Evolutionary conservation across 2,329 filamentous ascomycete species (phyloP), one percentile per base, ranked within the genome.

Genomic region (Aspergillus pseudotamarii): DNA sequence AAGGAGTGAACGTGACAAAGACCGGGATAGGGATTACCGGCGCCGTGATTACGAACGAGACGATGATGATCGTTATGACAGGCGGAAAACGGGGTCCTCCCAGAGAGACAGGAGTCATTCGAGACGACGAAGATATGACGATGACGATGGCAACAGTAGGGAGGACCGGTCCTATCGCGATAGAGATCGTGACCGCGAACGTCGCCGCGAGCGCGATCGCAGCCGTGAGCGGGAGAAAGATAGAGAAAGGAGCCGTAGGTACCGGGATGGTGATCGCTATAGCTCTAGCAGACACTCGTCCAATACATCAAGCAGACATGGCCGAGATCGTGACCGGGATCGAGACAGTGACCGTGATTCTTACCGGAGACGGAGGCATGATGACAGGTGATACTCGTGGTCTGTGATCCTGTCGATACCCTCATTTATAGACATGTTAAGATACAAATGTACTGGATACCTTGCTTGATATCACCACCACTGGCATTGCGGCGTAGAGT

Each of bases 81-180:
- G 73, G 58, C 75, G 78, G 55, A 75, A 77, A 57, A 76, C 76
- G 67, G 72, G 76, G 6, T 79, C 76, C 32, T 78, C 77, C 2
- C 72, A 75, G 28, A 70, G 77, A 57, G 76, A 77, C 68, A 71
- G 72, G 64, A 81, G 74, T 69, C 73, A 78, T 57, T 76, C 75
- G 21, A 70, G 74, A 56, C 73, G 75, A 43, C 76, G 75, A 45
- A 73, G 73, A 48, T 74, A 79, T 62, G 73, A 75, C 8, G 81
- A 82, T 66, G 74, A 73, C 34, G 75, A 70, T 62, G 67, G 69
- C 55, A 74, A 71, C 26, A 67, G 72, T 36, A 70, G 67, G 55
- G 73, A 75, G 61, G 75, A 79, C 60, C 74, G 76, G 38, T 71
- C 77, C 51, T 74, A 76, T 63, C 73, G 73, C 30, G 71, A 74